Percentiles rank a stretch among this genome's conserved stretches.
Evolutionary conservation across 2,329 filamentous ascomycete species (phyloP).

Genomic region (Fusarium compactum): DNA sequence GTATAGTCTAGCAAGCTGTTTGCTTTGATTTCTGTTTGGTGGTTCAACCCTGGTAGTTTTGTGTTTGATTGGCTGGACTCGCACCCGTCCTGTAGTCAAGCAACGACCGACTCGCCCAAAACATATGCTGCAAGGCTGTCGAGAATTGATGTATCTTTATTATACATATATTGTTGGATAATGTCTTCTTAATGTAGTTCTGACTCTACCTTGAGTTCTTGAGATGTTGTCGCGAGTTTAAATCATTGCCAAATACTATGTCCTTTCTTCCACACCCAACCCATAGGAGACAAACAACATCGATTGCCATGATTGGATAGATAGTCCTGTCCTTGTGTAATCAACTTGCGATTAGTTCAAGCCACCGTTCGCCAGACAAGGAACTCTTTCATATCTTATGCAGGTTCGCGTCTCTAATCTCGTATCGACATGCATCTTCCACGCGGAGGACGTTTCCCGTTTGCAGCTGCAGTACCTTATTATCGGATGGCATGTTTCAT

Average conservation of each 20-base stretch:
- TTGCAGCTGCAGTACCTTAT: neutral
- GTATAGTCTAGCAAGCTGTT: neutral
- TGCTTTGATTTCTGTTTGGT: neutral
- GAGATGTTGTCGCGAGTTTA: neutral
- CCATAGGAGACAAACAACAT: conserved; percentile 1
- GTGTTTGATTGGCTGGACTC: conserved; percentile 5
- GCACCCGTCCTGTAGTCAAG: neutral
- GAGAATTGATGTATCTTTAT: neutral
- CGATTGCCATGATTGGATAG: neutral
- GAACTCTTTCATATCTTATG: conserved; percentile 10
- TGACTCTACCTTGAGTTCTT: neutral
- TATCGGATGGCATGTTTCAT: neutral
- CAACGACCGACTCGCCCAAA: neutral
- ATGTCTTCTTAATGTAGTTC: neutral
- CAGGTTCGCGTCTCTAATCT: conserved; percentile 28
- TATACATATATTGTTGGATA: neutral
- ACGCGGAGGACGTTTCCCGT: neutral
- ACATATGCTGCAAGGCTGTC: neutral
- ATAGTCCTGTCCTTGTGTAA: neutral
- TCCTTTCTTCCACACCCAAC: neutral
- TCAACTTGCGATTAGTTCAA: neutral
- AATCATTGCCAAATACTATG: neutral
- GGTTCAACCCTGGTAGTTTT: neutral
- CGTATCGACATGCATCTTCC: conserved; percentile 15
- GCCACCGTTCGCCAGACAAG: neutral